Percentiles rank a stretch among this genome's conserved stretches.
Evolutionary conservation across 106 monocot genomes (phyloP).

Genomic region (Agapanthus africanus): DNA sequence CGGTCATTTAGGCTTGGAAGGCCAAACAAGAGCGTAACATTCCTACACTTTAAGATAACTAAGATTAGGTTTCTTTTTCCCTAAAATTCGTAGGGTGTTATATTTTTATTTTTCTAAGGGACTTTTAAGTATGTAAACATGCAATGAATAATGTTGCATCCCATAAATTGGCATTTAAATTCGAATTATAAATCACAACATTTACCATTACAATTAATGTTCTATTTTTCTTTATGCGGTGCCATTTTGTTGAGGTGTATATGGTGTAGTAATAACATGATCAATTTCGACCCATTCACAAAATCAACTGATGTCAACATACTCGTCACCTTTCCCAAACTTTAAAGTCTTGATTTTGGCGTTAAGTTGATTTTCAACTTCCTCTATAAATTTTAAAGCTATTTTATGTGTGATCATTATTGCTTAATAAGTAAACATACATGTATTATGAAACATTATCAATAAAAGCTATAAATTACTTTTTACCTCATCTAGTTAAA

Average conservation of each 20-base stretch:
- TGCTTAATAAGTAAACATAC: neutral
- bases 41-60: too few relatives aligned
- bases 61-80: too few relatives aligned
- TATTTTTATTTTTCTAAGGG: too few relatives aligned
- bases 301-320: neutral
- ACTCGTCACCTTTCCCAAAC: neutral
- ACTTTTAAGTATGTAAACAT: neutral
- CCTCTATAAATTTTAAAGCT: neutral
- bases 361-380: too few relatives aligned
- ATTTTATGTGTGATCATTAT: neutral
- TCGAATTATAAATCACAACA: neutral
- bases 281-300: neutral
- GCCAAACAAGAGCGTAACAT: too few relatives aligned
- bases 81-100: too few relatives aligned
- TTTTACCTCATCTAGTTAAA: too few relatives aligned
- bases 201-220: neutral
- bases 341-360: too few relatives aligned
- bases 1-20: too few relatives aligned
- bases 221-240: neutral
- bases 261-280: neutral
- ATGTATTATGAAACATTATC: neutral
- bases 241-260: too few relatives aligned
- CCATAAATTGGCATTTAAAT: neutral
- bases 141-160: neutral
- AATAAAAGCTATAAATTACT: neutral